Evolutionary conservation across 345 rosid species (phyloP), one percentile per base, ranked within the genome.

Genomic region (Euphorbia tirucalli): DNA sequence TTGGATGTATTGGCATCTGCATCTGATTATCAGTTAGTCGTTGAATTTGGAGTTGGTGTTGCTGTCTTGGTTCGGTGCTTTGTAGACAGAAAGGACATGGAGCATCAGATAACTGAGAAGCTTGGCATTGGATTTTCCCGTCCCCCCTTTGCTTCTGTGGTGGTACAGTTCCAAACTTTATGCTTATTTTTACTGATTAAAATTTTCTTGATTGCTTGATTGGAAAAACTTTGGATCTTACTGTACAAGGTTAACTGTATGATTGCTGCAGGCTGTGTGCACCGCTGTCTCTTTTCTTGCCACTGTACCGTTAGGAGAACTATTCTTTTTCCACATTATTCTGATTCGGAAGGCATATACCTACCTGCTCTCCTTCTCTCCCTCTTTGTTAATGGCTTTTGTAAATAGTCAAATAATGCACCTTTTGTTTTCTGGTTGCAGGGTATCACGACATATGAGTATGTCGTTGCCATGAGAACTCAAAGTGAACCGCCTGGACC

Each of bases 371-470:
- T 49, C 44, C n/a, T 66, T 59, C 22, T 64, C 28, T n/a, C 68
- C 27, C 57, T 46, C 24, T 32, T 58, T 22, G 13, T 48, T 57
- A 35, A n/a, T 56, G 31, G 27, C 39, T 46, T 68, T 57, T 28
- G 1, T 52, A n/a, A 41, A 43, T 67, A 56, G 74, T 66, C 72
- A 63, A 50, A 30, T 44, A 43, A 44, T 69, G 57, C 39, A 46
- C 6, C 71, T 44, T 30, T 44, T 70, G 55, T 61, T 43, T 71
- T 76, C 16, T 58, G 16, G 69, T 50, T 82, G 50, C 80, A 94
- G 97, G 98, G 97, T 63, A 90, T 94, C 74, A 92, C 97, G 28
- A 94, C 97, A 70, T 92, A 90, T 60, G 98, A 94, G 77, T 94
- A 92, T 74, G 92, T 92, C 74, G 88, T 92, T 68, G 97, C 98